Conservation (phyloP, 1,284 basidiomycete species). For the Neolentinus lepideus region DNA sequence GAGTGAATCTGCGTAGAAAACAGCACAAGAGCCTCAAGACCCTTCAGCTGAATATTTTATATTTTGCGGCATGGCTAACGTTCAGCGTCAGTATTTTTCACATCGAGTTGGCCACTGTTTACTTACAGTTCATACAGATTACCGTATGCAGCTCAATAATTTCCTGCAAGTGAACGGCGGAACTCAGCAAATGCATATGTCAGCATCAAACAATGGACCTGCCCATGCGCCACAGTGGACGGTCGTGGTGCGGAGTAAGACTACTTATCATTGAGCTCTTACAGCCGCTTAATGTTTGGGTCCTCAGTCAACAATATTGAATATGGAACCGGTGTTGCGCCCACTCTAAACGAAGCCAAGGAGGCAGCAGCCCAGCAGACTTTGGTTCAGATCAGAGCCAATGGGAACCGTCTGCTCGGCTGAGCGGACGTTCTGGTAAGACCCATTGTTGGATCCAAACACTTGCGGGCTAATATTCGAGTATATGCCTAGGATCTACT, state of each 20-base stretch:
- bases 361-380: slow-evolving; percentile 25
- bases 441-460: no score
- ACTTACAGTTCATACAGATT: slow-evolving; percentile 15
- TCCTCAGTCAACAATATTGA: slow-evolving; percentile 5
- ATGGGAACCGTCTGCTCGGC: background rate
- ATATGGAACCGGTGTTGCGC: slow-evolving; percentile 5
- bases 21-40: no score
- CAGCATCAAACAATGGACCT: slow-evolving; percentile 20
- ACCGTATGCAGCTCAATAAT: slow-evolving; percentile 28
- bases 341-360: slow-evolving; percentile 13
- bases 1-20: no score
- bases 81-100: no score
- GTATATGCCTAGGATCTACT: no score
- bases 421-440: background rate
- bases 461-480: no score
- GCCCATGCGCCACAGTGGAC: slow-evolving; percentile 23
- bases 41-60: no score
- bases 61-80: no score
- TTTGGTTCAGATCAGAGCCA: slow-evolving; percentile 9
- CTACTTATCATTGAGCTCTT: background rate
- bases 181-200: slow-evolving; percentile 17
- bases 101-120: no score
- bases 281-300: background rate
- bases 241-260: slow-evolving; percentile 22
- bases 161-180: slow-evolving; percentile 24